Evolutionary conservation across 495 filamentous ascomycete genomes (phyloP).

Genomic region (Daldinia decipiens): DNA sequence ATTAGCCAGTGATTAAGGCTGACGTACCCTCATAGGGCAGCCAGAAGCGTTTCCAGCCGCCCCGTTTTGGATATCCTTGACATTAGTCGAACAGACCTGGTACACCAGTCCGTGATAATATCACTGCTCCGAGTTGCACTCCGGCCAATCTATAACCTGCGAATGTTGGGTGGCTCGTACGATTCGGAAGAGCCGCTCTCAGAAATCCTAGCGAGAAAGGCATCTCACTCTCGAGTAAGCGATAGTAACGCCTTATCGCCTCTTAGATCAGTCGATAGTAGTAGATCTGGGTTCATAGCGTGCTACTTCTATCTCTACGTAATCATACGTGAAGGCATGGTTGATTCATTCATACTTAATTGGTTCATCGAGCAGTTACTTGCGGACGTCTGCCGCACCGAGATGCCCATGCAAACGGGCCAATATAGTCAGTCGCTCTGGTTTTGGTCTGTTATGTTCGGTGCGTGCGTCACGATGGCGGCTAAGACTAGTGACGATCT

Average conservation of each 20-base stretch:
- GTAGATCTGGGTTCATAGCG: conserved; percentile 48
- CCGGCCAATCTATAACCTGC: conserved; percentile 46
- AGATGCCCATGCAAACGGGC: conserved; percentile 44
- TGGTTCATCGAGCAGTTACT: conserved; percentile 51
- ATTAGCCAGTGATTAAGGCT: conserved; percentile 24
- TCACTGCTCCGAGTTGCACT: conserved; percentile 46
- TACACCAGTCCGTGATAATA: conserved; percentile 49
- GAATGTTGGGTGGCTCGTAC: conserved; percentile 37
- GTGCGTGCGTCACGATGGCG: conserved; percentile 43
- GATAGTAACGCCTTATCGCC: conserved; percentile 39
- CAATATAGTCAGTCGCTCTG: conserved; percentile 47
- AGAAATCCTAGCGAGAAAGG: conserved; percentile 43
- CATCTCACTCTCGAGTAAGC: conserved; percentile 38
- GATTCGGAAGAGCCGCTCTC: conserved; percentile 42
- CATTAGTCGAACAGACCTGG: conserved; percentile 46
- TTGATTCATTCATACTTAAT: conserved; percentile 47
- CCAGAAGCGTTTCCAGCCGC: conserved; percentile 44
- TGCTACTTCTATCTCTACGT: conserved; percentile 51
- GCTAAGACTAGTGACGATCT: conserved; percentile 38
- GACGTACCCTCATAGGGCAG: conserved; percentile 43
- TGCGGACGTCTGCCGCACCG: conserved; percentile 46
- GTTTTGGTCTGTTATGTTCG: conserved; percentile 51
- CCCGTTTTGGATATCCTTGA: conserved; percentile 49
- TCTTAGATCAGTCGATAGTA: conserved; percentile 44
- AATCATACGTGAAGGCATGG: conserved; percentile 44